Percentiles rank a stretch among this genome's conserved stretches.
Evolutionary conservation across 75 land plant species (phyloP).

Genomic region (Selaginella tamariscina): DNA sequence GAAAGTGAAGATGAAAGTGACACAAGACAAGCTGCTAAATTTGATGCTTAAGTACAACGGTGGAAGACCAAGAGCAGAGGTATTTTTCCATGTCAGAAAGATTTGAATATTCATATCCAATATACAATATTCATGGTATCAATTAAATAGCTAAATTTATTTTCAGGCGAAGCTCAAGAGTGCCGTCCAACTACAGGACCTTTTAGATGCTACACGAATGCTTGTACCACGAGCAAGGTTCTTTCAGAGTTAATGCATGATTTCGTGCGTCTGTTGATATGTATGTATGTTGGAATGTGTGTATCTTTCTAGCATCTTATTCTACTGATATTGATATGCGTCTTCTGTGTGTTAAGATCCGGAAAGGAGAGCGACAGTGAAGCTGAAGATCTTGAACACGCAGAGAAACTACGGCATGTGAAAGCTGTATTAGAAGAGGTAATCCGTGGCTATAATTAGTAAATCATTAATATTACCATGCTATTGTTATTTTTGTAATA

Average conservation of each 20-base stretch:
- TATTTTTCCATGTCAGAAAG: slow-evolving; percentile 15
- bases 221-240: slow-evolving; percentile 88
- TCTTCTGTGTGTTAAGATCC: slow-evolving; percentile 31
- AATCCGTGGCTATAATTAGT: no score
- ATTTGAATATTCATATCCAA: background rate
- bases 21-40: slow-evolving; percentile 82
- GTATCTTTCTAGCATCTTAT: background rate
- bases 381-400: slow-evolving; percentile 93
- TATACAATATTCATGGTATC: background rate
- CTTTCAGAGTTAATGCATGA: background rate
- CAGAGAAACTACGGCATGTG: slow-evolving; percentile 97
- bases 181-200: slow-evolving; percentile 96
- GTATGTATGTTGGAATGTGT: background rate
- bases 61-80: slow-evolving; percentile 91
- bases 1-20: slow-evolving; percentile 96
- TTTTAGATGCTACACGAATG: slow-evolving; percentile 90
- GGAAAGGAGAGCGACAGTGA: slow-evolving; percentile 98
- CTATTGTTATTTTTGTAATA: no score
- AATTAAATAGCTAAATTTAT: background rate
- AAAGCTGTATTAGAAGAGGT: slow-evolving; percentile 99
- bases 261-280: background rate
- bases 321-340: background rate
- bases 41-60: slow-evolving; percentile 96
- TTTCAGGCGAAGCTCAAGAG: slow-evolving; percentile 92
- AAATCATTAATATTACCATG: no score